Base-by-base conservation (phyloP, 1,284 basidiomycete species). In the Ustilago tritici region DNA sequence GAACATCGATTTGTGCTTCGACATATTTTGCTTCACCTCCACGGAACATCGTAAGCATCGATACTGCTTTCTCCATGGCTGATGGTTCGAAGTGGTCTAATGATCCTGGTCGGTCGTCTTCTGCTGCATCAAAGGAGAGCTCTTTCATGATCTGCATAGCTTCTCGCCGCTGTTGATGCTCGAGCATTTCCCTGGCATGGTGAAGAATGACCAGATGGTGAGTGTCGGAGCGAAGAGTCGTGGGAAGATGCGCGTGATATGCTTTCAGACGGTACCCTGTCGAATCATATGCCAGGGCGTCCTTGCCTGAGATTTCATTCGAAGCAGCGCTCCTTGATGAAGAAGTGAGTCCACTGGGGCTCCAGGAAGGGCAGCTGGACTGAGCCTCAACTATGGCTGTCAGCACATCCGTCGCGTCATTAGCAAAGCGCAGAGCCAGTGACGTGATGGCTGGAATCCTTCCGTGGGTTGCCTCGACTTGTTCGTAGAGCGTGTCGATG, bases 341-440 rank as follows among this genome's bases (percentile, higher is more conserved):
- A n/a, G 2, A 1, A 31, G 50, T 19, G 9, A 57, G n/a, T 2
- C 69, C 69, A 56, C 57, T 34, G 34, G 23, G 2, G 17, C 50
- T 61, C 23, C 50, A 62, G 9, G 66, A 70, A 10, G 75, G 63
- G 36, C 62, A 61, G 65, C 65, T 76, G 5, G 34, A 19, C 50
- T 77, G 75, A 14, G 75, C 56, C 7, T 54, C 59, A 0, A 80
- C 61, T 9, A 80, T 36, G 9, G 71, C 71, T 4, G 50, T 34
- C 9, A 80, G 75, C 10, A 80, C 36, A 40, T 80, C 78, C 28
- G 75, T 78, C 15, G 75, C 75, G 23, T 80, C 78, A 31, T 71
- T 72, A 10, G 75, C 78, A 23, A 61, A 71, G 0, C 58, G 46
- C 5, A 50, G 36, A 2, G 68, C 67, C 11, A 80, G 57, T 46